Base-by-base conservation (phyloP, 768 basidiomycete species). In the Leccinum longicurvipes region DNA sequence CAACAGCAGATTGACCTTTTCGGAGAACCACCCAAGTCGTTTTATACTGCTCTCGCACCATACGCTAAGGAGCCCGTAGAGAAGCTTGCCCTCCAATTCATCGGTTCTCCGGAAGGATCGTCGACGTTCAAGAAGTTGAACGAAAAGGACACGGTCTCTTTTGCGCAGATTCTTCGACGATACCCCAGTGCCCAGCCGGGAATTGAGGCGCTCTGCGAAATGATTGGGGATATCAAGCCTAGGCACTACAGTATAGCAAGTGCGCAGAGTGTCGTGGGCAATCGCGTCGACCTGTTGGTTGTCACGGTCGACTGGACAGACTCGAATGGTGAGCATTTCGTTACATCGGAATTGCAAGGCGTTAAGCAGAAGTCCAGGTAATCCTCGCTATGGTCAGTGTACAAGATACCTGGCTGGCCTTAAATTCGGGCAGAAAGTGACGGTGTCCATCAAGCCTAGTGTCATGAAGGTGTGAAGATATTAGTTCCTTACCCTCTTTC, bases 161-260 rank as follows among this genome's bases (percentile, higher is more conserved):
- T 97, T 68, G 93, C 87, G 27, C 94, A 98, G 65, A 77, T 98
- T 24, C 73, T 99, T 49, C 77, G 74, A 58, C 80, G 78, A 67
- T 98, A 91, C 71, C 77, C 77, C 23, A 89, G 85, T 58, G 93
- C 96, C 27, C 79, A 79, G 56, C 93, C 93, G 1, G 81, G 83
- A 28, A 86, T 98, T 34, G 92, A 92, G 72, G 84, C 79, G 54
- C 79, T 97, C 3, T 94, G 95, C 65, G 89, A 91, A 69, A 70
- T 97, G 63, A 78, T 98, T 45, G 95, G 93, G 1, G 93, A 97
- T 69, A 98, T 93, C 77, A 94, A 97, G 73, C 95, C 96, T 4
- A 82, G 97, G 59, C 97, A 98, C 73, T 99, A 99, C 73, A 96
- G 93, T 72, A 99, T 99, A 67, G 96, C 97, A 21, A 93, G 91